A percentile compares a stretch with the other conserved stretches of the same genome.
Conservation (phyloP, 306 rosid genomes). For the Hippophae tibetana region DNA sequence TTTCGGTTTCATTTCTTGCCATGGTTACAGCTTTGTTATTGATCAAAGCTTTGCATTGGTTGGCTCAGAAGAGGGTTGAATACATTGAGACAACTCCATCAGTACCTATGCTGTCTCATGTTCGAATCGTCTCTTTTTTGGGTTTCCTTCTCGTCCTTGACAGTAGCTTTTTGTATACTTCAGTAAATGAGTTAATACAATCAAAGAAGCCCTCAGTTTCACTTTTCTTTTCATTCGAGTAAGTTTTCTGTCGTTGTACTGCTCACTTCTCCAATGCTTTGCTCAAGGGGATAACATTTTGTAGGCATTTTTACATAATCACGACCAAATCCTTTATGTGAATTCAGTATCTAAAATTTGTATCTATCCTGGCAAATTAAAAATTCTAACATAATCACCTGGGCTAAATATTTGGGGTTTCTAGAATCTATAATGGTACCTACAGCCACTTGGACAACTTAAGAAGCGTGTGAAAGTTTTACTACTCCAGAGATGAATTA, state of each 20-base stretch:
- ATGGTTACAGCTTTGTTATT: conserved; percentile 80
- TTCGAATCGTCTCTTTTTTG: conserved; percentile 89
- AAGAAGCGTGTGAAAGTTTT: too few relatives aligned
- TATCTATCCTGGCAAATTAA: too few relatives aligned
- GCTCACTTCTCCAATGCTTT: background rate
- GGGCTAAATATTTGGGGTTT: too few relatives aligned
- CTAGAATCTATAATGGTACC: too few relatives aligned
- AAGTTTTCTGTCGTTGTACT: conserved; percentile 32
- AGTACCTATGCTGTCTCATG: conserved; percentile 59
- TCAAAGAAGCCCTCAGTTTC: conserved; percentile 86
- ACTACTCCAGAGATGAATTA: too few relatives aligned
- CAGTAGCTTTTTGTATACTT: conserved; percentile 59
- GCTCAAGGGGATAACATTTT: background rate
- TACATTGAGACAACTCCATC: conserved; percentile 97
- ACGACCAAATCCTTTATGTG: too few relatives aligned
- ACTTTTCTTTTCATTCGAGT: conserved; percentile 93
- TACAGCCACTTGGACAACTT: too few relatives aligned
- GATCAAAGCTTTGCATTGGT: conserved; percentile 94
- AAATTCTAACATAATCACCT: too few relatives aligned
- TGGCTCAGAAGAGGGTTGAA: conserved; percentile 97
- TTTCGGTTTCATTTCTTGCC: conserved; percentile 81
- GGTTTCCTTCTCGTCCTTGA: conserved; percentile 79
- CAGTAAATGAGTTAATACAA: conserved; percentile 47
- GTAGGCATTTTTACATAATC: background rate
- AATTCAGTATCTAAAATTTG: too few relatives aligned